Conservation (phyloP, 805 yeast species). For the Naumovozyma dairenensis region DNA sequence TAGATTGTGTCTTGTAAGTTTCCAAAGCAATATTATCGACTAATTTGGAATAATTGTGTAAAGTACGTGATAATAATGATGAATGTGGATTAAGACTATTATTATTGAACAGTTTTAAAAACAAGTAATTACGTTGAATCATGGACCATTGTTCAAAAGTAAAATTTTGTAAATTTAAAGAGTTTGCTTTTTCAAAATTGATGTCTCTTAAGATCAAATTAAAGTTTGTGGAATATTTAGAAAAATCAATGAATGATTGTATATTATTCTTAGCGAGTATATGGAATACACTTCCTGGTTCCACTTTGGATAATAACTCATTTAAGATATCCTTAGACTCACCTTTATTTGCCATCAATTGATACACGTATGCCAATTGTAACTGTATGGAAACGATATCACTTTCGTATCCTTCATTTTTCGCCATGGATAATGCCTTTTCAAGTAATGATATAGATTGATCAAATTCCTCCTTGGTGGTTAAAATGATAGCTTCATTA, state of each 20-base stretch:
- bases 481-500: constrained; percentile 50
- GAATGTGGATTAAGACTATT: constrained; percentile 11
- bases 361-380: constrained; percentile 49
- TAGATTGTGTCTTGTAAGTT: constrained; percentile 24
- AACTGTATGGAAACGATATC: constrained; percentile 55
- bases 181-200: constrained; percentile 18
- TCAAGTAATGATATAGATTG: constrained; percentile 36
- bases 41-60: constrained; percentile 14
- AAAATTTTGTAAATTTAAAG: constrained; percentile 15
- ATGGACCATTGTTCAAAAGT: constrained; percentile 21
- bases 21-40: constrained; percentile 20
- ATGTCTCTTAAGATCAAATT: constrained; percentile 29
- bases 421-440: constrained; percentile 36
- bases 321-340: constrained; percentile 33
- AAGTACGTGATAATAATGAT: constrained; percentile 17
- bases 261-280: constrained; percentile 27
- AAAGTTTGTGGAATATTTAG: constrained; percentile 24
- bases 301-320: constrained; percentile 18
- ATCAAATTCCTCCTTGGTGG: constrained; percentile 35
- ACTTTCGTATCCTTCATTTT: constrained; percentile 31
- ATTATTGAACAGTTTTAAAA: constrained; percentile 22
- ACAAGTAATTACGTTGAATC: constrained; percentile 14
- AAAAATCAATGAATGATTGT: constrained; percentile 20
- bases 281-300: constrained; percentile 21
- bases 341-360: constrained; percentile 30